Conservation (phyloP, 1,284 basidiomycete genomes). For the Nidula niveotomentosa region DNA sequence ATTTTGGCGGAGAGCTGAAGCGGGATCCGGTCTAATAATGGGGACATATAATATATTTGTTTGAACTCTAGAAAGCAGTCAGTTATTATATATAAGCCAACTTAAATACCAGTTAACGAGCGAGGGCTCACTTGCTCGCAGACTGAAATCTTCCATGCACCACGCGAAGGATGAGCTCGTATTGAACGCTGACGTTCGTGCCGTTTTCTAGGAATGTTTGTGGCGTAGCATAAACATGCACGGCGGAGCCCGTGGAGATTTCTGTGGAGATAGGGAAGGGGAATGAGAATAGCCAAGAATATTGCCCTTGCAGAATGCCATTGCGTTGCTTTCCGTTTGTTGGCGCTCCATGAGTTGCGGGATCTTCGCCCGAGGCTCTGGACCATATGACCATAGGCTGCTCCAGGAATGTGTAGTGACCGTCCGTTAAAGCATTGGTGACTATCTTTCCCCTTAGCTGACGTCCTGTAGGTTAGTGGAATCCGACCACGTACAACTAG, state of each 20-base stretch:
- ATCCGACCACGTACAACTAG: too few species aligned
- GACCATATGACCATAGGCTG: slow-evolving; percentile 27
- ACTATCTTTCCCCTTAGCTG: too few species aligned
- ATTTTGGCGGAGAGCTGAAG: slow-evolving; percentile 25
- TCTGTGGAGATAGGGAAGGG: slow-evolving; percentile 21
- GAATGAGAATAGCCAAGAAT: slow-evolving; percentile 35
- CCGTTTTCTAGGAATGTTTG: slow-evolving; percentile 32
- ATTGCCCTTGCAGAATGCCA: slow-evolving; percentile 28
- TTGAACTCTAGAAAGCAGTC: slow-evolving; percentile 9
- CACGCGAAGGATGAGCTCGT: slow-evolving; percentile 31
- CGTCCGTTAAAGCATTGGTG: slow-evolving; percentile 5
- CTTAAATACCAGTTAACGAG: too few species aligned
- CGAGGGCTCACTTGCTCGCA: slow-evolving; percentile 28
- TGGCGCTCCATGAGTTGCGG: slow-evolving; percentile 11
- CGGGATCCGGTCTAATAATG: slow-evolving; percentile 21
- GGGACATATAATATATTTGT: slow-evolving; percentile 31
- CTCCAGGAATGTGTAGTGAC: slow-evolving; percentile 28
- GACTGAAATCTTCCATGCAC: slow-evolving; percentile 29
- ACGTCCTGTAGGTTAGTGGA: too few species aligned
- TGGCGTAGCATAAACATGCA: slow-evolving; percentile 17
- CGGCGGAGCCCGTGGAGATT: too few species aligned
- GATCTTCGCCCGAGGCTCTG: slow-evolving; percentile 23
- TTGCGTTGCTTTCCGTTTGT: slow-evolving; percentile 16
- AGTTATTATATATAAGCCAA: neutral
- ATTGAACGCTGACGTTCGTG: slow-evolving; percentile 27